A percentile compares a stretch with the other conserved stretches of the same genome.
These are phyloP conservation scores for Fomitopsis palustris DNA, from an alignment of 1,284 basidiomycete genomes.

Conservation along the genomic window DNA sequence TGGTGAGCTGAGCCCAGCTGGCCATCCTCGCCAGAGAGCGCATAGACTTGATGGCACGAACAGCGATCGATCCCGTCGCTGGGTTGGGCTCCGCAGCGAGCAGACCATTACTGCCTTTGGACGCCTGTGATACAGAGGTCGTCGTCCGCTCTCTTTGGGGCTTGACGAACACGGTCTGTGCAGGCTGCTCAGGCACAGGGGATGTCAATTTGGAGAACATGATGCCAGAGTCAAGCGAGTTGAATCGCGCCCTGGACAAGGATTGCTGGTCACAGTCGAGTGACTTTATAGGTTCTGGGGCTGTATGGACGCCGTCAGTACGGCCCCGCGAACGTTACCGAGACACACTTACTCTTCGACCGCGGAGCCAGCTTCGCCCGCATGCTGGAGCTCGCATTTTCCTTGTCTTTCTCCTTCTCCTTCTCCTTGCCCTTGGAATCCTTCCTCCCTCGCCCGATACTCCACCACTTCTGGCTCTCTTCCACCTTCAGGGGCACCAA, in stretches of 20 bases:
- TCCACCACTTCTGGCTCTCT: slow-evolving; percentile 76
- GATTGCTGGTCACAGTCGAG: slow-evolving; percentile 9
- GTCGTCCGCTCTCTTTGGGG: slow-evolving; percentile 8
- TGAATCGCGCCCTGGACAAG: slow-evolving; percentile 45
- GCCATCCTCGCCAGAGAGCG: slow-evolving; percentile 67
- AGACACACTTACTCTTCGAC: slow-evolving; percentile 40
- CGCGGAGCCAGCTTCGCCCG: slow-evolving; percentile 23
- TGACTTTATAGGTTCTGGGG: slow-evolving; percentile 42
- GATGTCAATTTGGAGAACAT: slow-evolving; percentile 34
- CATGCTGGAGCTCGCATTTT: not conserved
- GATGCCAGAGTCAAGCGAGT: slow-evolving; percentile 59
- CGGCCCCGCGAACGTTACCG: not conserved
- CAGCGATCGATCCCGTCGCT: slow-evolving; percentile 57
- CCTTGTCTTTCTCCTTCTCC: slow-evolving; percentile 32
- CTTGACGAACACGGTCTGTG: slow-evolving; percentile 19
- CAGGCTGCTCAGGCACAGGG: slow-evolving; percentile 14
- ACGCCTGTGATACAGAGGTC: slow-evolving; percentile 5
- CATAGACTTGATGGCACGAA: slow-evolving; percentile 74
- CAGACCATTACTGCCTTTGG: slow-evolving; percentile 26
- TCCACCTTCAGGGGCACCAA: slow-evolving; percentile 50
- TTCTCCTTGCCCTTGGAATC: slow-evolving; percentile 47
- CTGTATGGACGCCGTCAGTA: slow-evolving; percentile 24
- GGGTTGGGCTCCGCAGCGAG: slow-evolving; percentile 29
- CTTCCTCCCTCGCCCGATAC: slow-evolving; percentile 64
- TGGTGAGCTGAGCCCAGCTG: slow-evolving; percentile 59